Conservation (phyloP, 495 filamentous ascomycete species). For the Penicillium desertorum region DNA sequence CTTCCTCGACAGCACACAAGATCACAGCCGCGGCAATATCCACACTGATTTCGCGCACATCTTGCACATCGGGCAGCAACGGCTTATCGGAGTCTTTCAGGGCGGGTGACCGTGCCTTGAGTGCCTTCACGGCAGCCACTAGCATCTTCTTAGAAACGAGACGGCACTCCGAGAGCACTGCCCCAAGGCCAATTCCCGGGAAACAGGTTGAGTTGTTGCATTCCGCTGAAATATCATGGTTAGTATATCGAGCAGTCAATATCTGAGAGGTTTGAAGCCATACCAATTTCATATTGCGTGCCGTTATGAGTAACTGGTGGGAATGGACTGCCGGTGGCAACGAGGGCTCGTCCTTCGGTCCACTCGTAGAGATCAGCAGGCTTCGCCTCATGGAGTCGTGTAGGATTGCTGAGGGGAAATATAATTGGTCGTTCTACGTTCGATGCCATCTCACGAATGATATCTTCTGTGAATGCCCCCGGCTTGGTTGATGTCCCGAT, state of each 20-base stretch:
- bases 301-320: conserved; percentile 70
- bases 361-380: conserved; percentile 75
- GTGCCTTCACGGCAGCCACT: conserved; percentile 71
- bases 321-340: conserved; percentile 85
- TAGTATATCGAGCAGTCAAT: background rate
- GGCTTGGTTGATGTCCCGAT: conserved; percentile 84
- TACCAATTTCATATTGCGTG: conserved; percentile 61
- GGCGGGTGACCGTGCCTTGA: conserved; percentile 70
- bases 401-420: conserved; percentile 85
- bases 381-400: conserved; percentile 76
- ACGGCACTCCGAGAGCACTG: conserved; percentile 63
- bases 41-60: conserved; percentile 74
- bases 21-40: conserved; percentile 80
- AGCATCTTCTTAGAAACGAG: conserved; percentile 76
- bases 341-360: conserved; percentile 76
- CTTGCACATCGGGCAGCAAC: conserved; percentile 72
- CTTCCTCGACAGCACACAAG: conserved; percentile 65
- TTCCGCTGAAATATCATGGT: conserved; percentile 53
- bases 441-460: conserved; percentile 71
- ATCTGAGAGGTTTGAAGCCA: conserved; percentile 11
- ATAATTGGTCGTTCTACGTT: conserved; percentile 76
- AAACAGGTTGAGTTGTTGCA: conserved; percentile 92
- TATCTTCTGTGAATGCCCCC: conserved; percentile 71
- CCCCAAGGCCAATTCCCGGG: conserved; percentile 81
- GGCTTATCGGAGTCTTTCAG: conserved; percentile 55